phyloP scores from a whole-genome alignment of 2,329 filamentous ascomycete species.

The Claviceps pusilla region DNA sequence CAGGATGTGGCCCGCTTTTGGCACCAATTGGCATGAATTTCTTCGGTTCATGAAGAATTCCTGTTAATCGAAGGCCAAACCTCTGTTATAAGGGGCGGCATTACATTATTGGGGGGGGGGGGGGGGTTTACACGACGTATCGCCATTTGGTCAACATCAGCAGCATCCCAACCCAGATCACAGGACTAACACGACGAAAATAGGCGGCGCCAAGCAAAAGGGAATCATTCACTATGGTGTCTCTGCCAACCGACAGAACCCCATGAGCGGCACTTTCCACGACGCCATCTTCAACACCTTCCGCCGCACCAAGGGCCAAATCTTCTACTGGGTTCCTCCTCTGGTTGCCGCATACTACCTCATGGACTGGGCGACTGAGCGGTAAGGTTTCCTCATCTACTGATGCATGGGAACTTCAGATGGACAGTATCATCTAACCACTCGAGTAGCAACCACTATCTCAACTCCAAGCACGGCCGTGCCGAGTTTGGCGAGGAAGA shows the following conservation, averaged over 20 bases:
- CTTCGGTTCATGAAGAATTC: background rate
- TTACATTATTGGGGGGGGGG: background rate
- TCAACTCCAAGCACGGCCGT: slow-evolving; percentile 65
- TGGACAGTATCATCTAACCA: background rate
- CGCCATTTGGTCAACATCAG: background rate
- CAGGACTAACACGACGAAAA: background rate
- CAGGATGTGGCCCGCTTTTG: background rate
- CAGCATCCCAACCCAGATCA: background rate
- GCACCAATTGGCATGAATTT: too few species aligned
- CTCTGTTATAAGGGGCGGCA: background rate
- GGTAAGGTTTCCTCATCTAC: slow-evolving; percentile 39
- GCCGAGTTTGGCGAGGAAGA: slow-evolving; percentile 34
- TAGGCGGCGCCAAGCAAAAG: slow-evolving; percentile 46
- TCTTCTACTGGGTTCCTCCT: slow-evolving; percentile 77
- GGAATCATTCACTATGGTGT: slow-evolving; percentile 59
- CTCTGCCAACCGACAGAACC: slow-evolving; percentile 76
- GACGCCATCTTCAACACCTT: slow-evolving; percentile 92
- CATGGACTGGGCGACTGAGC: slow-evolving; percentile 83
- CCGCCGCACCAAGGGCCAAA: slow-evolving; percentile 71
- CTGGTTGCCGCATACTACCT: slow-evolving; percentile 63
- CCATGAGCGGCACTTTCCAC: slow-evolving; percentile 61
- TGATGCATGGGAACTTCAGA: background rate
- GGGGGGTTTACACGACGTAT: too few species aligned
- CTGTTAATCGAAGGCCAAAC: background rate
- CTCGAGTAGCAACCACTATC: slow-evolving; percentile 53